These are phyloP conservation scores for Cucumis melo DNA, from an alignment of 306 rosid genomes.

Conservation along the genomic window DNA sequence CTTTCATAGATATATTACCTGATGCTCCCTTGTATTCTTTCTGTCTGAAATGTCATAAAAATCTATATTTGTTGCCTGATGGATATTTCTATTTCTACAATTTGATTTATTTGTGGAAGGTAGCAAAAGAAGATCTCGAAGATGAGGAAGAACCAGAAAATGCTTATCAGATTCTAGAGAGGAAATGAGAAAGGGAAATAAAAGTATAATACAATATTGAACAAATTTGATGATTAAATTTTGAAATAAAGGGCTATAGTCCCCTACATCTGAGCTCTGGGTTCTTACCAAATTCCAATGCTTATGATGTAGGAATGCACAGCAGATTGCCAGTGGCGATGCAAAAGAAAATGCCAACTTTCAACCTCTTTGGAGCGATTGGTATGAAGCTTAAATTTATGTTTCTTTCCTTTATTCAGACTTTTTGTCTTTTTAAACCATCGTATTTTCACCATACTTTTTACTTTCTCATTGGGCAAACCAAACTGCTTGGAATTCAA, in stretches of 20 bases:
- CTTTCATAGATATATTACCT: neutral
- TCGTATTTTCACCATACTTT: neutral
- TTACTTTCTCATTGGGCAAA: neutral
- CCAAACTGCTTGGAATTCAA: neutral
- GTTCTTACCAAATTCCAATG: slow-evolving; percentile 22
- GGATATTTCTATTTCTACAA: neutral
- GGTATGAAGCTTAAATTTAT: slow-evolving; percentile 31
- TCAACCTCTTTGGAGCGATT: slow-evolving; percentile 91
- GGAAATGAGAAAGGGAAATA: slow-evolving; percentile 85
- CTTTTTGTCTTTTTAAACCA: neutral
- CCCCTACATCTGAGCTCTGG: neutral
- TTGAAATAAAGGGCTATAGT: neutral
- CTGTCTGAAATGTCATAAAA: neutral
- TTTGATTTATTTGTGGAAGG: slow-evolving; percentile 63
- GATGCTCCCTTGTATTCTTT: neutral
- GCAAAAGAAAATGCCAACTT: slow-evolving; percentile 93
- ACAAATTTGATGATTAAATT: neutral
- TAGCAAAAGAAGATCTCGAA: slow-evolving; percentile 95
- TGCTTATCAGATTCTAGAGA: slow-evolving; percentile 56
- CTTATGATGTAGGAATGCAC: slow-evolving; percentile 52
- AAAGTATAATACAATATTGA: slow-evolving; percentile 37
- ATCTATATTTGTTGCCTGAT: neutral
- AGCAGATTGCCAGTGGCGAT: slow-evolving; percentile 86
- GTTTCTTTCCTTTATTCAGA: neutral
- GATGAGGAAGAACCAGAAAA: slow-evolving; percentile 84